Percentiles rank a stretch among this genome's conserved stretches.
These are phyloP conservation scores for Leucocoprinus birnbaumii DNA, from an alignment of 768 basidiomycete species.

Conservation along the genomic window DNA sequence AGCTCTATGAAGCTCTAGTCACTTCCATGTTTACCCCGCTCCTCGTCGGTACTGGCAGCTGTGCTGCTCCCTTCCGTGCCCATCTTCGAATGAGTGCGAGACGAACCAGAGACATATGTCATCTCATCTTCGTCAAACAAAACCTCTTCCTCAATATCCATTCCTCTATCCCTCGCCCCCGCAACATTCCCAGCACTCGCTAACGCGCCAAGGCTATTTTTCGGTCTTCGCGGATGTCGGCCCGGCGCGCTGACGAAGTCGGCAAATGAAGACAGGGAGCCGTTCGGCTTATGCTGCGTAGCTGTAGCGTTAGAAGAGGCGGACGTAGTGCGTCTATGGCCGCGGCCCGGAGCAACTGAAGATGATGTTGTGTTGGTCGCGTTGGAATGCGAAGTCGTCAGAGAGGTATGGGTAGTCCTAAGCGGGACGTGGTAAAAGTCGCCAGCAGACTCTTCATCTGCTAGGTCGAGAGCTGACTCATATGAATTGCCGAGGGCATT, in stretches of 20 bases:
- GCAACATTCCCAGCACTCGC: conserved; percentile 4
- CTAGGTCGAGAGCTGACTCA: conserved; percentile 27
- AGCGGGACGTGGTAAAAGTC: conserved; percentile 69
- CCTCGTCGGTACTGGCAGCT: conserved; percentile 34
- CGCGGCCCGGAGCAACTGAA: conserved; percentile 18
- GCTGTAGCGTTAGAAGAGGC: conserved; percentile 3
- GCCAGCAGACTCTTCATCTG: conserved; percentile 61
- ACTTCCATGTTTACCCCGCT: conserved; percentile 22
- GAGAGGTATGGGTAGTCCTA: conserved; percentile 31
- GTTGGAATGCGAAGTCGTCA: conserved; percentile 17
- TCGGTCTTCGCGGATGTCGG: conserved; percentile 25
- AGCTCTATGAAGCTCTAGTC: not conserved
- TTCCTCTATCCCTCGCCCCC: conserved; percentile 26
- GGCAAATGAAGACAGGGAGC: conserved; percentile 51
- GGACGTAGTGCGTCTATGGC: conserved; percentile 26
- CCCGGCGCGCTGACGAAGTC: conserved; percentile 64
- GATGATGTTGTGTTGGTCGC: not conserved
- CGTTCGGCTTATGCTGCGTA: conserved; percentile 16
- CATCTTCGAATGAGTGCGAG: conserved; percentile 38
- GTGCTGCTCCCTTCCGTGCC: conserved; percentile 41
- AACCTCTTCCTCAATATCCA: conserved; percentile 47
- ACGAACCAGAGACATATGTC: conserved; percentile 35
- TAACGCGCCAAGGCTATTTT: conserved; percentile 18
- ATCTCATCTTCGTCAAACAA: conserved; percentile 62
- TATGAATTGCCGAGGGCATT: conserved; percentile 31